phyloP scores from a whole-genome alignment of 148 eudicot species.

The Diospyros lotus region DNA sequence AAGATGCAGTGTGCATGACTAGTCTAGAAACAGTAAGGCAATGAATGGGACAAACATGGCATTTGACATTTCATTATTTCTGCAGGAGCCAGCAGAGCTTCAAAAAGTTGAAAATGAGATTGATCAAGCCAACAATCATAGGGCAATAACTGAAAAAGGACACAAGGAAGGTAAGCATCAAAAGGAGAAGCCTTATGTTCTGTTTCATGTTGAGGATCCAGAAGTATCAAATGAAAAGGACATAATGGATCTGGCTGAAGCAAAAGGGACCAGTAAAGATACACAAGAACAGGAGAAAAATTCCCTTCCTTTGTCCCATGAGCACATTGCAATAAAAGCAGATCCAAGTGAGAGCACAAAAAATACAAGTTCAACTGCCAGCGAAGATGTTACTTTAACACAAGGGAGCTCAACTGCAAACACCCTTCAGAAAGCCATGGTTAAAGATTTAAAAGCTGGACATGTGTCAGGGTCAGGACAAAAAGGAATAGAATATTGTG shows the following conservation, averaged over 20 bases:
- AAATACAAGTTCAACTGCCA: conserved; percentile 2
- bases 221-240: conserved; percentile 11
- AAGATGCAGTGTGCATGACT: not conserved
- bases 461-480: conserved; percentile 12
- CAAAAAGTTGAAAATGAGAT: conserved; percentile 12
- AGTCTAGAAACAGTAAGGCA: not conserved
- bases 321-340: conserved; percentile 17
- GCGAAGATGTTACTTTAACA: conserved; percentile 4
- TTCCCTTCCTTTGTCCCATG: conserved; percentile 13
- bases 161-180: conserved; percentile 12
- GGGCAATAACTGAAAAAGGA: conserved; percentile 13
- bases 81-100: conserved; percentile 24
- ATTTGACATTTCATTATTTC: conserved; percentile 4
- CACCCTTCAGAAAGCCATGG: conserved; percentile 5
- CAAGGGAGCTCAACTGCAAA: conserved; percentile 10
- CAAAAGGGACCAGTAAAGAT: conserved; percentile 11
- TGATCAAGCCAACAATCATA: conserved; percentile 7
- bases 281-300: conserved; percentile 15
- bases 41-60: not conserved
- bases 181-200: conserved; percentile 15
- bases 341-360: conserved; percentile 15
- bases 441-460: conserved; percentile 6
- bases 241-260: conserved; percentile 5
- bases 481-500: conserved; percentile 8
- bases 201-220: conserved; percentile 19